Base-by-base conservation (phyloP, 495 filamentous ascomycete genomes). In the Platismatia glauca region DNA sequence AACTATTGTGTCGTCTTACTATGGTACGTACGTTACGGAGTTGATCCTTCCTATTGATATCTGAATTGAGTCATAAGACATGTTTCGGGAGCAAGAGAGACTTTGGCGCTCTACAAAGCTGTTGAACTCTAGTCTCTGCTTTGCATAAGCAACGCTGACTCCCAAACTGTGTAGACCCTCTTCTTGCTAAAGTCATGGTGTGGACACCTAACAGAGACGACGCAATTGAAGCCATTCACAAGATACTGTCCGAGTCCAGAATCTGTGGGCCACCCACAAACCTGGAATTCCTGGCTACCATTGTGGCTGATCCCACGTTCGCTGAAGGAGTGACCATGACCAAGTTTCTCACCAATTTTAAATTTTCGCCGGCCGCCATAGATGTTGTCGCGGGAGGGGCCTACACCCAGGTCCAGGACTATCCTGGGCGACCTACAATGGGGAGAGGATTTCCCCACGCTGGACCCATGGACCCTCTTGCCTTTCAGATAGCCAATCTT, bases 171-270 rank as follows among this genome's bases (percentile, higher is more conserved):
- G n/a, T n/a, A n/a, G 80, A 87, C 70, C 82, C 84, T 6, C 68
- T 87, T n/a, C 70, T 87, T 55, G 83, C 82, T 33, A 87, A 86
- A 64, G 72, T 85, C 7, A 86, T 87, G 75, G 75, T 76, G 24
- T 79, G 84, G 65, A 70, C 71, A 0, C 60, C 69, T 18, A 73
- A 70, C 20, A 70, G 83, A 61, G 62, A 74, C 27, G 64, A 74
- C 20, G 71, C 80, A 4, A 78, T 83, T 24, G 58, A 75, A 46
- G 74, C 73, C 3, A 76, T 85, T 71, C 64, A 70, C 33, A 66
- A 71, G 13, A 67, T 79, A 0, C 64, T 84, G 29, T 65, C 70
- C 7, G 62, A 72, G 15, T 77, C 78, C 1, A 67, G 65, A 22
- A 75, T 87, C 29, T 79, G 77, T 64, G 84, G 84, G 0, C 78